Base-by-base conservation (phyloP, 345 rosid species). In the Hibiscus mutabilis region DNA sequence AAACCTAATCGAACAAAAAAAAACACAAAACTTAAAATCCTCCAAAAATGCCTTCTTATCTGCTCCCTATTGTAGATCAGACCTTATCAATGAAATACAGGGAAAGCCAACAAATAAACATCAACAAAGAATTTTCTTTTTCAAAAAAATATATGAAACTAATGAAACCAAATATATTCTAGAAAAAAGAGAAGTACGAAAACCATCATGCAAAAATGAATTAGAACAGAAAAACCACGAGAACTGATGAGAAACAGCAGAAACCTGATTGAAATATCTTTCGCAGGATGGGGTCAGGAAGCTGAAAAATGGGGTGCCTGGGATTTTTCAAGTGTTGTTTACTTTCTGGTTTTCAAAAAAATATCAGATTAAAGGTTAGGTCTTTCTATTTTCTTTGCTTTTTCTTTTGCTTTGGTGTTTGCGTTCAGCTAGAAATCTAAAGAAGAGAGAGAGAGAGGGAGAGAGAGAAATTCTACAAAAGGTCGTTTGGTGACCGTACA, bases 401-500 rank as follows among this genome's bases (percentile, higher is more conserved):
- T 66, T 66, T 66, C 56, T 46, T 66, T 46, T 24, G 70, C 22
- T 22, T 66, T 15, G 69, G 19, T 46, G 58, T 47, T 25, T 24
- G 69, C 69, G 55, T 66, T 29, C 14, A 66, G 69, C 37, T 57
- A 22, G 1, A 57, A 57, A 57, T 57, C 60, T 22, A 57, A 52
- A 22, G 60, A 16, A 67, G 12, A 1, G 70, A 47, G 70, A 66
- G 70, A 47, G 70, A 66, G 22, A 3, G 70, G 47, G 40, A 6
- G 40, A 35, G 40, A 7, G 6, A n/a, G n/a, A 35, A 35, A 47
- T 25, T 27, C 31, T 27, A 27, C 31, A 27, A 47, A 24, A 46
- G 15, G 15, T 25, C 5, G 40, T 16, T 66, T 47, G 70, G 57
- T 66, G 40, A 66, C 70, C 70, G 70, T 66, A 66, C 70, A 66